Evolutionary conservation across 1,284 basidiomycete genomes (phyloP), one percentile per base, ranked within the genome.

Genomic region (Fomitiporia mediterranea): DNA sequence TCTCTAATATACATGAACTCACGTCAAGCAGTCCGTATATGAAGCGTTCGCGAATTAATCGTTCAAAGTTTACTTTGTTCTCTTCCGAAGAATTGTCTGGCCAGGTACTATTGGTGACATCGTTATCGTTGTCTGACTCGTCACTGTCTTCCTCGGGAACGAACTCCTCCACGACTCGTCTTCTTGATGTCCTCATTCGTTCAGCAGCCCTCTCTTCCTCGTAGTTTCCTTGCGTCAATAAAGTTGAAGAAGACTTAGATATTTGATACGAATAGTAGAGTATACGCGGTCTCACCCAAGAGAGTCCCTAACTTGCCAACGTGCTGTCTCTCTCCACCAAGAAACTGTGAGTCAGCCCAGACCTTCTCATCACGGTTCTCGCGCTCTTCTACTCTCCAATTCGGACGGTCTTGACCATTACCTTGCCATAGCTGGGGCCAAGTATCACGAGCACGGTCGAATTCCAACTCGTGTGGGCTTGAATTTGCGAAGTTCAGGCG

Each of bases 21-120:
- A 84, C 89, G 68, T 88, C 83, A 6, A 91, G 72, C 57, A 84
- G 67, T 2, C 89, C 89, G 61, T 89, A 89, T 35, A 91, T 86
- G 63, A 91, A 86, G 11, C 74, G 71, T 65, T 91, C 89, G 46
- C 72, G 77, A 17, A 91, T 69, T 19, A 74, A 67, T 47, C 86
- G 73, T 64, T 83, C 78, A 65, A 91, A 89, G 13, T 66, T 64
- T 19, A 62, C 69, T 61, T 71, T 74, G 1, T 67, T 65, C 61
- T 83, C 81, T 42, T 77, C 77, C 4, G 77, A 73, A 6, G 73
- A 73, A 57, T 78, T 75, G 50, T 67, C 67, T 17, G 64, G 64
- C 25, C 69, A 65, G 21, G 69, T 69, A 43, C 57, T 55, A 39
- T 55, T 51, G 13, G 59, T 61, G 28, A 62, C 63, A n/a, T 63